phyloP scores from a whole-genome alignment of 768 basidiomycete genomes.

The Termitomyces sp. region DNA sequence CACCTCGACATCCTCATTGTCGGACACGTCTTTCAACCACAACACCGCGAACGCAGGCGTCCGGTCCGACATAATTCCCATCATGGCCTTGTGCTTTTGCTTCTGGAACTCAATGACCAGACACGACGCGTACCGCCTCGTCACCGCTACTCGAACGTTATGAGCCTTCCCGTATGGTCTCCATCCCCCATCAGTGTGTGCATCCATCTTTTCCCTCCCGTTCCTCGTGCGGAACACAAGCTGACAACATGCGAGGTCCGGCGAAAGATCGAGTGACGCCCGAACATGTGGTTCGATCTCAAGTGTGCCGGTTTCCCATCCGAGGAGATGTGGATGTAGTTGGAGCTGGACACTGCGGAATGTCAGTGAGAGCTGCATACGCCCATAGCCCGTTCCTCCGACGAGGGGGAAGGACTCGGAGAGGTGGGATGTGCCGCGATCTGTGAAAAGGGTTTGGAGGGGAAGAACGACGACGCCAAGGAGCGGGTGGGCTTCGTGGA shows the following conservation, averaged over 20 bases:
- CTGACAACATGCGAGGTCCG: constrained; percentile 35
- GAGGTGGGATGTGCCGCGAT: constrained; percentile 43
- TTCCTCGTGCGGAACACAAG: constrained; percentile 37
- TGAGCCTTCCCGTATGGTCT: constrained; percentile 21
- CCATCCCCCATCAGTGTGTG: constrained; percentile 32
- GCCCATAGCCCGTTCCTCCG: constrained; percentile 68
- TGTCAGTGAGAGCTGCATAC: constrained; percentile 58
- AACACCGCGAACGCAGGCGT: constrained; percentile 35
- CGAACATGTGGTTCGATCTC: constrained; percentile 39
- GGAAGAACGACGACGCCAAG: constrained; percentile 67
- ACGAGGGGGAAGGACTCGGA: constrained; percentile 61
- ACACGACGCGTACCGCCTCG: constrained; percentile 37
- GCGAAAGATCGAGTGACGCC: constrained; percentile 24
- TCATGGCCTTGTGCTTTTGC: constrained; percentile 8
- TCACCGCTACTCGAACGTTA: constrained; percentile 36
- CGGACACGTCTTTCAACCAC: constrained; percentile 43
- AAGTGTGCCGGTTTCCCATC: constrained; percentile 71
- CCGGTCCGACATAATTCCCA: constrained; percentile 28
- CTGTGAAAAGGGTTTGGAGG: constrained; percentile 40
- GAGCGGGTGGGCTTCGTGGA: constrained; percentile 62
- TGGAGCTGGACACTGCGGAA: constrained; percentile 65
- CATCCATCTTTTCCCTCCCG: constrained; percentile 34
- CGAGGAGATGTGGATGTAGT: constrained; percentile 54
- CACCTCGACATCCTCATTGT: constrained; percentile 29
- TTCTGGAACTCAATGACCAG: constrained; percentile 36